Base-by-base conservation (phyloP, 2,329 filamentous ascomycete genomes). In the Pseudocercospora fijiensis region DNA sequence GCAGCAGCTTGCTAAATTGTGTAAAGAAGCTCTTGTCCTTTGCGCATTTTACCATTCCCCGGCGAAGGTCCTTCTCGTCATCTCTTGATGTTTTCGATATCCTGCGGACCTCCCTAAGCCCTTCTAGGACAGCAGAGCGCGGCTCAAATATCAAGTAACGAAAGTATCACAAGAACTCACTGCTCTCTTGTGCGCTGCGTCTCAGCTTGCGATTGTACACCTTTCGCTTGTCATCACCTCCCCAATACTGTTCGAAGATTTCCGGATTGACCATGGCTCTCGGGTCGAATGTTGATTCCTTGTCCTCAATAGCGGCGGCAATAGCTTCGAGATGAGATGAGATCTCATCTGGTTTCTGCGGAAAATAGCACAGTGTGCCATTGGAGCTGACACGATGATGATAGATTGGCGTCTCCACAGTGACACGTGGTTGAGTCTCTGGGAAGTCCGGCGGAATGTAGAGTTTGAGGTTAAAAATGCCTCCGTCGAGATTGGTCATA, bases 401-500 rank as follows among this genome's bases (percentile, higher is more conserved):
- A 76, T 94, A 97, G 18, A 98, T 84, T 3, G 86, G 84, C 0
- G 91, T 94, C 72, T 92, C 86, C 67, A 97, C 88, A 66, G 84
- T 88, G 61, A 93, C 89, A 33, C 94, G 88, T 24, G 94, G 95
- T 71, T 96, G 91, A 70, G 96, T 91, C 45, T 91, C 86, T 0
- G 95, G 95, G 73, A 97, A 98, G 5, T 87, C 85, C 5, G 91
- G 88, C 71, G 92, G 96, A 72, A 98, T 88, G 72, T 83, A 83
- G 61, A 98, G 82, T 71, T 84, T 89, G 76, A 97, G 89, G 65
- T 86, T 86, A 80, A 98, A 94, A 65, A 98, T 85, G 1, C 94
- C 92, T 16, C 93, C 94, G 71, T 98, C 94, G 1, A 98, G 85
- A 53, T 96, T 92, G 5, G 92, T 96, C 89, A 95, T 96, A 0